Evolutionary conservation across 1,139 yeast genomes (phyloP), one percentile per base, ranked within the genome.

Genomic region (Sugiyamaella novakii): DNA sequence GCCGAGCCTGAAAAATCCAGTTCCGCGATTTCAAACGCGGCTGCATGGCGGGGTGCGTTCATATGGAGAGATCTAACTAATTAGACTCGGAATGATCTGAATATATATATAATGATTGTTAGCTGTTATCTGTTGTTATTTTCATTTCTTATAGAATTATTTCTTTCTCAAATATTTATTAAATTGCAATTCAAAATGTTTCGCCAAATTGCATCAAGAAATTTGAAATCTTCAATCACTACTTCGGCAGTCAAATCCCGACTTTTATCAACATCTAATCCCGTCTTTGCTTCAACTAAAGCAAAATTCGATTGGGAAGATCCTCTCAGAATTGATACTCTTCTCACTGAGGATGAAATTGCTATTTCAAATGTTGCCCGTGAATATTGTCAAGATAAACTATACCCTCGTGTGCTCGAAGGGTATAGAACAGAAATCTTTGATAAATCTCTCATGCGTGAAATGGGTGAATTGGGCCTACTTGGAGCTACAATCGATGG

Each of bases 391-490:
- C 76, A 71, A 56, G 61, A 64, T 19, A 58, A 59, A 36, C 63
- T 72, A 21, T 66, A 66, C 54, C 76, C 76, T 17, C 58, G 72
- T 5, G 73, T 72, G 1, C 53, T 70, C 10, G 75, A 72, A 50
- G 76, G 71, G 15, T 60, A 65, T 54, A 60, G 76, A 36, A 69
- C 71, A 19, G 76, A 72, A 57, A 53, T 54, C 24, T 72, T 73
- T 54, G 71, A 69, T 57, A 59, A 57, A 49, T 54, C 60, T 22
- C 57, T 71, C 42, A 60, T 72, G 71, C 59, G 58, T 25, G 73
- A 72, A 52, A 66, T 72, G 64, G 76, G 77, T n/a, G 70, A 67
- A 46, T 58, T 72, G 19, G 77, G 76, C 5, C 63, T 72, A 14
- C 62, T 73, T 30, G 76, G 77, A 1, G 59, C 75, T 24, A 70